Evolutionary conservation across 768 basidiomycete species (phyloP), one percentile per base, ranked within the genome.

Genomic region (Kwoniella dejecticola): DNA sequence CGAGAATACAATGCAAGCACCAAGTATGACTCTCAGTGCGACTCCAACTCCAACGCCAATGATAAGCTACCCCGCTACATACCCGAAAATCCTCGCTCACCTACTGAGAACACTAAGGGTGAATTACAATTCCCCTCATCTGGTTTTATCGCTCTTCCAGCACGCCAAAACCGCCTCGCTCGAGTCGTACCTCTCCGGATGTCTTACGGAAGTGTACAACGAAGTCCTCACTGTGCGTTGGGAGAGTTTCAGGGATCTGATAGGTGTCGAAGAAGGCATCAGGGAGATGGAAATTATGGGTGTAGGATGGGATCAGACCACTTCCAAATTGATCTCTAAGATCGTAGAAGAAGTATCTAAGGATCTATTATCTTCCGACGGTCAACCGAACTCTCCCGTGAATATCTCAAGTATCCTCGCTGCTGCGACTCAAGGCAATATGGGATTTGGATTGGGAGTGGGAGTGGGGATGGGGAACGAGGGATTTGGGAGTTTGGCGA

Each of bases 201-300:
- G 94, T 78, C 88, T 90, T 10, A 89, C 92, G 0, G 83, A 83
- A 10, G 89, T 88, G 0, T 96, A 95, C 79, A 91, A 93, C 77
- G 91, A 95, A 74, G 83, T 93, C 19, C 84, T 97, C 26, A 82
- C 85, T 70, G 91, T 89, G n/a, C 85, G 85, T 19, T 97, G 94
- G 94, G 79, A 81, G 7, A 85, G 83, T 57, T 90, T 94, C 81
- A 84, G 85, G n/a, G 91, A 95, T 79, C 79, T 93, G 33, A 82
- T 84, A 46, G 89, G 88, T 26, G 87, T 92, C 0, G 84, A 84
- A 53, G 83, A 84, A 19, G 85, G 87, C 4, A 78, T 95, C 17
- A 83, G 87, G 60, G 92, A 94, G 76, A 94, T 96, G 91, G 78
- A 81, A 23, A 82, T 86, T 38, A 91, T 93, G 67, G 89, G 89